Conservation (phyloP, 164 flowering plant species). For the Aristolochia californica region DNA sequence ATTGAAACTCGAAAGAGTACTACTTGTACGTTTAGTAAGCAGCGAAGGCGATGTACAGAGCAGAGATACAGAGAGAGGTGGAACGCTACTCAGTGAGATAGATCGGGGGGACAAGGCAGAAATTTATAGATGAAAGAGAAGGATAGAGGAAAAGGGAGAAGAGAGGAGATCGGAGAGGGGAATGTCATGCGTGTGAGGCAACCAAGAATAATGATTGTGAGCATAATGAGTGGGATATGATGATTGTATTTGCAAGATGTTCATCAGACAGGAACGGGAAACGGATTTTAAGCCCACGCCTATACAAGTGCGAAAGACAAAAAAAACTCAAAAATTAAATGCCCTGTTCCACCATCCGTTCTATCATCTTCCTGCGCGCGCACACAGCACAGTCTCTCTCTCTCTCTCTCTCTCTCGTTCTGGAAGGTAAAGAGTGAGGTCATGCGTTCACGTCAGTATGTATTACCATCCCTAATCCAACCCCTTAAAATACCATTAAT, state of each 20-base stretch:
- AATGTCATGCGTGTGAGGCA: slow-evolving; percentile 60
- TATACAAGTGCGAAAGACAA: slow-evolving; percentile 12
- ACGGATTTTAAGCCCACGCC: slow-evolving; percentile 29
- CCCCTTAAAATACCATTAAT: too few species aligned
- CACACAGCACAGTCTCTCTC: background rate
- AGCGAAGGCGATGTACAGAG: too few species aligned
- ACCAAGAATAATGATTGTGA: slow-evolving; percentile 66
- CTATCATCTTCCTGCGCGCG: background rate
- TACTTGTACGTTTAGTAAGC: too few species aligned
- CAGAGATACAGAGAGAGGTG: slow-evolving; percentile 10
- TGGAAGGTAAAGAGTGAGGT: too few species aligned
- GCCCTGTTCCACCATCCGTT: background rate
- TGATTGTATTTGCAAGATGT: slow-evolving; percentile 26
- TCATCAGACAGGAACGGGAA: slow-evolving; percentile 34
- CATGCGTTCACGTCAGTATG: too few species aligned
- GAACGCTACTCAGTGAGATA: background rate
- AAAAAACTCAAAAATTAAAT: background rate
- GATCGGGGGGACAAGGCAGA: slow-evolving; percentile 11
- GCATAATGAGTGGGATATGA: slow-evolving; percentile 42
- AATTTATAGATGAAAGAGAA: background rate
- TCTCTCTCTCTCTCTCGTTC: background rate
- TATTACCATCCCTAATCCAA: too few species aligned
- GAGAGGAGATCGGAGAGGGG: slow-evolving; percentile 10
- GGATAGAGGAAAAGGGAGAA: slow-evolving; percentile 7
- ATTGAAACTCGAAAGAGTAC: too few species aligned